phyloP scores from a whole-genome alignment of 1,284 basidiomycete genomes.

The Pulchroboletus neoregius region DNA sequence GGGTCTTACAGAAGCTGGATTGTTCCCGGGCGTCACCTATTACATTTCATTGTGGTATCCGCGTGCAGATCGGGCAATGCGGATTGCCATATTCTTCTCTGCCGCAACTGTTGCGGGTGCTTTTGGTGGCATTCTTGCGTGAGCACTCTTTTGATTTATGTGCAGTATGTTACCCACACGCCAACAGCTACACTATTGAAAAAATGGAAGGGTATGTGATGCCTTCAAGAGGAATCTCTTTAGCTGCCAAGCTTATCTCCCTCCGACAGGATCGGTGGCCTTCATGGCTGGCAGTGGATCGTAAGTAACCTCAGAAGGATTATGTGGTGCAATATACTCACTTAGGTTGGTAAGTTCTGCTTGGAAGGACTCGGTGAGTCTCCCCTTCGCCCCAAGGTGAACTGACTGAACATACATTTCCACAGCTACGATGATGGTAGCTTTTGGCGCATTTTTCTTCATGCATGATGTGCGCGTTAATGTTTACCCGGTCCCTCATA shows the following conservation, averaged over 20 bases:
- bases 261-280: slow-evolving; percentile 31
- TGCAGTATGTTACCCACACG: neutral
- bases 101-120: slow-evolving; percentile 53
- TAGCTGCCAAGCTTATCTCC: neutral
- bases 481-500: neutral
- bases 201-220: slow-evolving; percentile 36
- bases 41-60: slow-evolving; percentile 57
- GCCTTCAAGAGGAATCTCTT: neutral
- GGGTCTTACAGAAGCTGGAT: slow-evolving; percentile 51
- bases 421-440: slow-evolving; percentile 37
- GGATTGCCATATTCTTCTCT: slow-evolving; percentile 58
- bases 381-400: neutral
- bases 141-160: slow-evolving; percentile 3
- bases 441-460: slow-evolving; percentile 39
- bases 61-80: slow-evolving; percentile 43
- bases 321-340: neutral
- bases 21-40: slow-evolving; percentile 53
- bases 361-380: slow-evolving; percentile 28
- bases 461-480: slow-evolving; percentile 40
- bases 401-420: neutral
- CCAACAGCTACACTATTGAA: slow-evolving; percentile 32
- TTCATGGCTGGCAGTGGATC: slow-evolving; percentile 47
- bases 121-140: slow-evolving; percentile 40
- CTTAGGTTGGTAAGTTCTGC: slow-evolving; percentile 22
- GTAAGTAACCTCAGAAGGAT: slow-evolving; percentile 33